A percentile compares a stretch with the other conserved stretches of the same genome.
These are phyloP conservation scores for Trypanosoma congolense DNA, from an alignment of 208 protist species.

Conservation along the genomic window DNA sequence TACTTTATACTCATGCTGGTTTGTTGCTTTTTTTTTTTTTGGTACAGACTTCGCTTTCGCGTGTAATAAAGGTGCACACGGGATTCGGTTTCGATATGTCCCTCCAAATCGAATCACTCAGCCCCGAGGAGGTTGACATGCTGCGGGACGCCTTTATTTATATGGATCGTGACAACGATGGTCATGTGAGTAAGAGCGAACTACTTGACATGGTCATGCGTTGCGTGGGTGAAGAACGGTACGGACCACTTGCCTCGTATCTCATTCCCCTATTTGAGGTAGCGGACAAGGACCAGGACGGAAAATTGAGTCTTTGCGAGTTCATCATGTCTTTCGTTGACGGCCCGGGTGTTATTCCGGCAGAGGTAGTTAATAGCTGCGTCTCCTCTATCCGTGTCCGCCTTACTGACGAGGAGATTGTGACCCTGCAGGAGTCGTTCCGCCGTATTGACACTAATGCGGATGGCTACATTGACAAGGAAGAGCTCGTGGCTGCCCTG, in stretches of 20 bases:
- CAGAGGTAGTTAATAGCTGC: constrained; percentile 79
- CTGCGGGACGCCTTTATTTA: constrained; percentile 86
- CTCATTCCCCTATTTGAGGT: constrained; percentile 64
- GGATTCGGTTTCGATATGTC: constrained; percentile 20
- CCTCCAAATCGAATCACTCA: constrained; percentile 36
- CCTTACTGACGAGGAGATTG: constrained; percentile 75
- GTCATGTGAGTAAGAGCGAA: constrained; percentile 51
- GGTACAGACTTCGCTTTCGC: not conserved
- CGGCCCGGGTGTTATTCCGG: constrained; percentile 74
- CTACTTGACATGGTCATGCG: constrained; percentile 39
- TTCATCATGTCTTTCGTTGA: constrained; percentile 74
- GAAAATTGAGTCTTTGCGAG: constrained; percentile 58
- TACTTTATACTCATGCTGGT: not conserved
- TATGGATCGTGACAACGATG: constrained; percentile 80
- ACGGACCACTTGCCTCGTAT: constrained; percentile 48
- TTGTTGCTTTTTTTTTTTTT: not conserved
- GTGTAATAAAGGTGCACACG: constrained; percentile 7
- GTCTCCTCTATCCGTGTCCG: constrained; percentile 68
- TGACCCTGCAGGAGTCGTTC: constrained; percentile 71
- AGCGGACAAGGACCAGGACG: constrained; percentile 70
- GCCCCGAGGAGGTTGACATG: constrained; percentile 83
- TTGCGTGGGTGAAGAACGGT: constrained; percentile 50
- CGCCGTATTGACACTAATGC: constrained; percentile 58
- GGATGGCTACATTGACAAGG: constrained; percentile 66
- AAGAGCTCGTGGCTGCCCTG: constrained; percentile 58